Percentiles rank a stretch among this genome's conserved stretches.
Evolutionary conservation across 2,329 filamentous ascomycete genomes (phyloP).

Genomic region (Magnaporthales sp.): DNA sequence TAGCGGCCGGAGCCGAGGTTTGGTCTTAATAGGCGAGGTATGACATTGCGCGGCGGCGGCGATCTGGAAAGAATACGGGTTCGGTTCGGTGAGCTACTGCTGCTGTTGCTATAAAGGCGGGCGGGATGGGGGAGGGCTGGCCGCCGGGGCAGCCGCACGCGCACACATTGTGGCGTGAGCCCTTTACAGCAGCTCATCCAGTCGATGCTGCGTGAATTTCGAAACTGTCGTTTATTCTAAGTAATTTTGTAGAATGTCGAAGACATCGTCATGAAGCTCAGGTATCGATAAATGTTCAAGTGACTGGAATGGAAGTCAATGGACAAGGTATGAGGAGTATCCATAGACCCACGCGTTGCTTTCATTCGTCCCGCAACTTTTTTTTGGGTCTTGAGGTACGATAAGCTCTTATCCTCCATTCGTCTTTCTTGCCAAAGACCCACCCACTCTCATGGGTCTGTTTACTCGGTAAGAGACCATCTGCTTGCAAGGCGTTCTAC

Average conservation of each 20-base stretch:
- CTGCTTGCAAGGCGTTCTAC: not conserved
- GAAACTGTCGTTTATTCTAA: not conserved
- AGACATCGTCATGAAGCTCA: not conserved
- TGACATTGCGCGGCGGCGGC: not conserved
- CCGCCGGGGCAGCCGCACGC: not conserved
- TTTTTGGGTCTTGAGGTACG: not conserved
- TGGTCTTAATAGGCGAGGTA: not conserved
- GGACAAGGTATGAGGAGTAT: not conserved
- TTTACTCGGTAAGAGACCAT: not conserved
- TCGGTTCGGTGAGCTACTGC: not conserved
- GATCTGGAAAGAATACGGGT: not conserved
- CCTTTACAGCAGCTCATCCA: slow-evolving; percentile 16
- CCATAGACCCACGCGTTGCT: not conserved
- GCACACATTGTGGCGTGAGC: slow-evolving; percentile 5
- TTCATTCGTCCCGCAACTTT: not conserved
- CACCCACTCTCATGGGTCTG: not conserved
- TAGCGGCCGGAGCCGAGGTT: not conserved
- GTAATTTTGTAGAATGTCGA: not conserved
- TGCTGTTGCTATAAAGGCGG: not conserved
- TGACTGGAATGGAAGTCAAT: not conserved
- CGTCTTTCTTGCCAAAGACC: not conserved
- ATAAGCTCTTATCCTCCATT: not conserved
- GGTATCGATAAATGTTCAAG: not conserved
- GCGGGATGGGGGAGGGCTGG: not conserved
- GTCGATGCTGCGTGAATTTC: slow-evolving; percentile 4